These are phyloP conservation scores for Russula emetica DNA, from an alignment of 768 basidiomycete genomes.

Conservation along the genomic window DNA sequence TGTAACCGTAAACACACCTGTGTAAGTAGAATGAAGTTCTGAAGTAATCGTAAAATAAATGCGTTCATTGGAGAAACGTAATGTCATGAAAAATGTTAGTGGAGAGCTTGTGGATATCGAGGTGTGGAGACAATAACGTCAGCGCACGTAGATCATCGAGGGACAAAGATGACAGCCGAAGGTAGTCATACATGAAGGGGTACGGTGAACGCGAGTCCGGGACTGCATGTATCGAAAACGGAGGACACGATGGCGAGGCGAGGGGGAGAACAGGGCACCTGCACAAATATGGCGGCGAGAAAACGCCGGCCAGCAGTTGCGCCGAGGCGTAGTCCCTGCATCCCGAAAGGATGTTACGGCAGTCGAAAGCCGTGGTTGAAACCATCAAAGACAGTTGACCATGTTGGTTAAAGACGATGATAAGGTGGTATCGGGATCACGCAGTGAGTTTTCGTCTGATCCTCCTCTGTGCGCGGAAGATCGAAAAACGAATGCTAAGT, in stretches of 20 bases:
- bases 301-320: not conserved
- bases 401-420: not conserved
- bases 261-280: not conserved
- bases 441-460: constrained; percentile 31
- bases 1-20: constrained; percentile 11
- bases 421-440: not conserved
- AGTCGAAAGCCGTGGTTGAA: constrained; percentile 24
- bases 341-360: constrained; percentile 9
- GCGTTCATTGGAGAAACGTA: constrained; percentile 4
- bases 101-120: not conserved
- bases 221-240: constrained; percentile 6
- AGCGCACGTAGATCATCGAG: not conserved
- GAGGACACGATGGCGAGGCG: not conserved
- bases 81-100: constrained; percentile 13
- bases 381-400: constrained; percentile 15
- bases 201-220: not conserved
- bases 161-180: constrained; percentile 2
- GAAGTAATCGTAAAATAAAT: constrained; percentile 1
- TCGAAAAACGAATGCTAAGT: constrained; percentile 51
- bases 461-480: constrained; percentile 50
- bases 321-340: not conserved
- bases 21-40: constrained; percentile 11
- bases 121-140: constrained; percentile 1
- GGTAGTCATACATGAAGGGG: constrained; percentile 10
- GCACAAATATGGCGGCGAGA: not conserved